phyloP scores from a whole-genome alignment of 139 green algal genomes.

The Auxenochlorella pyrenoidosa region DNA sequence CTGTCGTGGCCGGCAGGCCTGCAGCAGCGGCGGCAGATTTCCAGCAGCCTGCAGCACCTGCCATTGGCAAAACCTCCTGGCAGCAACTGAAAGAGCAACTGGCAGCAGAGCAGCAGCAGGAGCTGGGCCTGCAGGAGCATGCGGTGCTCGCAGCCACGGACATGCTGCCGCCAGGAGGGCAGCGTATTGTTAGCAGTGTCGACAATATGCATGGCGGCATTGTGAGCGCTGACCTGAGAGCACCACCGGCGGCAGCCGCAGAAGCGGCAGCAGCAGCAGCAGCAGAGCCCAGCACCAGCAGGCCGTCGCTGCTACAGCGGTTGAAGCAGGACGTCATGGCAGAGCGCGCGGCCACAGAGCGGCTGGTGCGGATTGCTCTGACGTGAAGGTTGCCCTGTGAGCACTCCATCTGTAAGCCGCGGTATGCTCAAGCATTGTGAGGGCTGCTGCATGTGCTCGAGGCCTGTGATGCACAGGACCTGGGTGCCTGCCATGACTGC shows the following conservation, averaged over 20 bases:
- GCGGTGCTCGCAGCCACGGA: neutral
- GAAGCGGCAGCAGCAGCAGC: neutral
- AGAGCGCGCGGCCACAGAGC: neutral
- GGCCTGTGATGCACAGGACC: too few species aligned
- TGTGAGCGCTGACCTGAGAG: neutral
- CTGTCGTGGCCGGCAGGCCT: neutral
- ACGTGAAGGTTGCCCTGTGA: too few species aligned
- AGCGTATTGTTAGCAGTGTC: neutral
- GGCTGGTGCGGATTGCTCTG: neutral
- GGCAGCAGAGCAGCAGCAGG: neutral
- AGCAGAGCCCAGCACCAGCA: neutral
- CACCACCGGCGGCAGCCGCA: neutral
- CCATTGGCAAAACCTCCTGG: neutral
- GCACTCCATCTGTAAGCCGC: too few species aligned
- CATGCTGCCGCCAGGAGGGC: neutral
- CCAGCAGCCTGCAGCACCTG: neutral
- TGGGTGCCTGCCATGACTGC: too few species aligned
- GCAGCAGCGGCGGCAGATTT: too few species aligned
- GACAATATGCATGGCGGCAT: too few species aligned
- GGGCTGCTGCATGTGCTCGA: too few species aligned
- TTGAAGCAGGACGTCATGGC: neutral
- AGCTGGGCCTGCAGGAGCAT: neutral
- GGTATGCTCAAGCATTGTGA: too few species aligned
- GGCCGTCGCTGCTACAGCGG: neutral
- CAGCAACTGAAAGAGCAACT: neutral